These are phyloP conservation scores for Acanthamoeba culbertsoni DNA, from an alignment of 208 protist genomes.

Conservation along the genomic window DNA sequence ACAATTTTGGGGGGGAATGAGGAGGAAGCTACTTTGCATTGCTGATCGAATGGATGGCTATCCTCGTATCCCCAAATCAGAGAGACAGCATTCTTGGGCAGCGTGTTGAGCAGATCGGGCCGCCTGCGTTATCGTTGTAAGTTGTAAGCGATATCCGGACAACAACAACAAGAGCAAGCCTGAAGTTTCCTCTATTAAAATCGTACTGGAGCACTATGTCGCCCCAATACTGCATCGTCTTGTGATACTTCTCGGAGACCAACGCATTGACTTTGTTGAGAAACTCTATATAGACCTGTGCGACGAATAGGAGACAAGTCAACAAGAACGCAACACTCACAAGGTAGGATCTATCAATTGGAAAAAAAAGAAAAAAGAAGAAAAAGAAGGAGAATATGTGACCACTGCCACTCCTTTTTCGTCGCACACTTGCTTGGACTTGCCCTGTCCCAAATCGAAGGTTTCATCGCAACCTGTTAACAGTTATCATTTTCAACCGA, in stretches of 20 bases:
- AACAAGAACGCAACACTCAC: not conserved
- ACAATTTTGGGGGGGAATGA: not conserved
- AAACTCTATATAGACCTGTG: slow-evolving; percentile 33
- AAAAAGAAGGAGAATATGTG: too few species aligned
- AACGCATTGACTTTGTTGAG: not conserved
- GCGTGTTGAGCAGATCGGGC: not conserved
- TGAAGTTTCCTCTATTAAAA: not conserved
- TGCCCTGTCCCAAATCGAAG: not conserved
- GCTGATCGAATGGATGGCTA: not conserved
- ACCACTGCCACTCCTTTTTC: not conserved
- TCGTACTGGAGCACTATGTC: slow-evolving; percentile 52
- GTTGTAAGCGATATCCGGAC: not conserved
- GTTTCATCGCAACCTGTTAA: not conserved
- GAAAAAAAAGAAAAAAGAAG: too few species aligned
- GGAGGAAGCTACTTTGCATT: not conserved
- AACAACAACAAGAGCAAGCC: not conserved
- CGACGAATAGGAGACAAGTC: not conserved
- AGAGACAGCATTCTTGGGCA: not conserved
- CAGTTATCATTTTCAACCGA: not conserved
- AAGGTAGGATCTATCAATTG: not conserved
- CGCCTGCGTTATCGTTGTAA: not conserved
- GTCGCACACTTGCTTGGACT: slow-evolving; percentile 24
- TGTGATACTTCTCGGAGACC: not conserved
- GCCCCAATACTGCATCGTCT: slow-evolving; percentile 56
- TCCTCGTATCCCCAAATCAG: slow-evolving; percentile 48